Conservation (phyloP, 164 flowering plant genomes). For the Euptelea pleiosperma region DNA sequence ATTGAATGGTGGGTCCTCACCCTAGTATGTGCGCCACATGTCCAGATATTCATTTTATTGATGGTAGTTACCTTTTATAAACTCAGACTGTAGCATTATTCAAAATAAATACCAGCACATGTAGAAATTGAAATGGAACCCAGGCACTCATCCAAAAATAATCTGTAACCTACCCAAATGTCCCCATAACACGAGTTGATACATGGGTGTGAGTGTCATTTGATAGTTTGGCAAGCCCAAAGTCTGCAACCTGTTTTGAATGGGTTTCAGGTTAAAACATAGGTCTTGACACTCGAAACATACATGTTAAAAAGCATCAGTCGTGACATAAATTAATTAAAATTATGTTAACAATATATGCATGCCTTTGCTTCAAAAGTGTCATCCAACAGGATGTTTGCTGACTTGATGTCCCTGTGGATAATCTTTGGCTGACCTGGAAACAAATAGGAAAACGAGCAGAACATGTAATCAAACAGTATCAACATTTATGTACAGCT, state of each 20-base stretch:
- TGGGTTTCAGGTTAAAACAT: not conserved
- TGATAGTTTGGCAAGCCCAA: conserved; percentile 66
- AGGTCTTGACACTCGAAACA: too few relatives aligned
- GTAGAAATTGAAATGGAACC: not conserved
- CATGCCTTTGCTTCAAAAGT: conserved; percentile 68
- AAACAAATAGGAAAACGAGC: conserved; percentile 2
- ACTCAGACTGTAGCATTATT: not conserved
- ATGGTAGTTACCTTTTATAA: not conserved
- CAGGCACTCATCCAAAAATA: not conserved
- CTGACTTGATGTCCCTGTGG: conserved; percentile 76
- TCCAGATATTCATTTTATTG: not conserved
- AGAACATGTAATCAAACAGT: not conserved
- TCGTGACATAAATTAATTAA: too few relatives aligned
- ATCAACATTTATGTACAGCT: too few relatives aligned
- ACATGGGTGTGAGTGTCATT: conserved; percentile 49
- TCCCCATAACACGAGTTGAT: conserved; percentile 78
- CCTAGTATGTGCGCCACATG: too few relatives aligned
- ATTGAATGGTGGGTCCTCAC: not conserved
- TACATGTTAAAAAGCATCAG: too few relatives aligned
- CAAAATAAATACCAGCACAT: not conserved
- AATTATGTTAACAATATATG: not conserved
- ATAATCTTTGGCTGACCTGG: conserved; percentile 77
- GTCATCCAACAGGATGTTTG: conserved; percentile 64
- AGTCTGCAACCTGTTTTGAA: conserved; percentile 59
- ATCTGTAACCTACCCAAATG: conserved; percentile 57